Evolutionary conservation across 2,329 filamentous ascomycete genomes (phyloP).

Genomic region (Chaetomium strumarium): DNA sequence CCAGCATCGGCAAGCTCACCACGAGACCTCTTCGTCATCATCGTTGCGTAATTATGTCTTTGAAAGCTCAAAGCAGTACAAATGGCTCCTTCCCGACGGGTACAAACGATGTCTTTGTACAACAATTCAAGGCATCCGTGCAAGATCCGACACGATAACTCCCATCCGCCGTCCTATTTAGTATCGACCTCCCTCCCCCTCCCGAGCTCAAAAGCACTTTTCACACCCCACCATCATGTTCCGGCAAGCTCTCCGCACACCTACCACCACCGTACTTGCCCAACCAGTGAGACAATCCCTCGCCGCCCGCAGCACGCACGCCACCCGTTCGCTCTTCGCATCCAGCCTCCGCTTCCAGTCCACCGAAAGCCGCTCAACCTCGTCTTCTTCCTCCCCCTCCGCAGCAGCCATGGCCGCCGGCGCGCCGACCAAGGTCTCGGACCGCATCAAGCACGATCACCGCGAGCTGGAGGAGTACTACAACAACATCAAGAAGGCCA

Average conservation of each 20-base stretch:
- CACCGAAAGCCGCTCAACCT: background rate
- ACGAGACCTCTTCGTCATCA: background rate
- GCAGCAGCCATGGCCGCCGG: constrained; percentile 1
- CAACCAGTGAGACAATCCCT: background rate
- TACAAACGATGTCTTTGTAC: background rate
- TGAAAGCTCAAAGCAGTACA: background rate
- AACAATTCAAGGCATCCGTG: background rate
- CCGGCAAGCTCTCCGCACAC: constrained; percentile 1
- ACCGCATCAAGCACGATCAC: constrained; percentile 36
- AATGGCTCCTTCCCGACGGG: background rate
- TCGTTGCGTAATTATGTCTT: background rate
- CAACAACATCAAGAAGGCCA: constrained; percentile 35
- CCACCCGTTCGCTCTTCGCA: background rate
- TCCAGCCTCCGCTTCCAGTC: constrained; percentile 5
- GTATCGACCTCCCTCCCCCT: background rate
- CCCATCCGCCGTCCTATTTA: background rate
- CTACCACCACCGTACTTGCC: background rate
- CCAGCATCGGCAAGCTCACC: too few relatives aligned
- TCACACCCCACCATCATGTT: constrained; percentile 6
- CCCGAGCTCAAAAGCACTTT: background rate
- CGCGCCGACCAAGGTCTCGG: constrained; percentile 22
- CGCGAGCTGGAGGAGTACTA: constrained; percentile 31
- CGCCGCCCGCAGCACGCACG: background rate
- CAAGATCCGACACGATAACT: background rate
- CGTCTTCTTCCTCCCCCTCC: background rate